Evolutionary conservation across 495 filamentous ascomycete genomes (phyloP), one percentile per base, ranked within the genome.

Genomic region (Penicillium riverlandense): DNA sequence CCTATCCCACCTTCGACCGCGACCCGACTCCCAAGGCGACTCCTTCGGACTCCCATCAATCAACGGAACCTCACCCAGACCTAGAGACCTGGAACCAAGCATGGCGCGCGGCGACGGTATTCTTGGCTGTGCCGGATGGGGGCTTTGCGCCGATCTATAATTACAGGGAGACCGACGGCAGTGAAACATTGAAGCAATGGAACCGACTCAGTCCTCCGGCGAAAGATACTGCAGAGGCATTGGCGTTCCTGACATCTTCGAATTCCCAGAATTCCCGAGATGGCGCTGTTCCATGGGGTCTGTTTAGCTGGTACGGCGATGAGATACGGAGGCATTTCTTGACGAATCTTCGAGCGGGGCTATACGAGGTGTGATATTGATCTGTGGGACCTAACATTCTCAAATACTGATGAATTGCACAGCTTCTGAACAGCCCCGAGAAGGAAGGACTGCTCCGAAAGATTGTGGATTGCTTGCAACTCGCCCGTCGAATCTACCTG

Each of bases 21-120:
- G 44, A 59, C 5, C 38, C 43, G 29, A 56, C 45, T 35, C 44
- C 54, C 43, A 37, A 40, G 29, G 50, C 44, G 2, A 22, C 8
- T 34, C 32, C 32, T 7, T 34, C 49, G 22, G 2, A 22, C 22
- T 22, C 22, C 22, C 22, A 22, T 22, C 22, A 22, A 22, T 22
- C 22, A 22, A 6, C 22, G 22, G 22, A 22, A 22, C 4, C 31
- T 44, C 53, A 31, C 50, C 47, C 55, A 33, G 78, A 87, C 45
- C 80, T 83, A 55, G 66, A 71, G 41, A 62, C 62, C 42, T 88
- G 80, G 75, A 77, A 85, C 49, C 72, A 77, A 41, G 79, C 84
- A 32, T 88, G 86, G 83, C 76, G 78, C 55, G 62, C 71, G 2
- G 84, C 83, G 37, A 87, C 82, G 9, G 65, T 70, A 32, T 78